These are phyloP conservation scores for Geranium incanum DNA, from an alignment of 441 rosid genomes.

Conservation along the genomic window DNA sequence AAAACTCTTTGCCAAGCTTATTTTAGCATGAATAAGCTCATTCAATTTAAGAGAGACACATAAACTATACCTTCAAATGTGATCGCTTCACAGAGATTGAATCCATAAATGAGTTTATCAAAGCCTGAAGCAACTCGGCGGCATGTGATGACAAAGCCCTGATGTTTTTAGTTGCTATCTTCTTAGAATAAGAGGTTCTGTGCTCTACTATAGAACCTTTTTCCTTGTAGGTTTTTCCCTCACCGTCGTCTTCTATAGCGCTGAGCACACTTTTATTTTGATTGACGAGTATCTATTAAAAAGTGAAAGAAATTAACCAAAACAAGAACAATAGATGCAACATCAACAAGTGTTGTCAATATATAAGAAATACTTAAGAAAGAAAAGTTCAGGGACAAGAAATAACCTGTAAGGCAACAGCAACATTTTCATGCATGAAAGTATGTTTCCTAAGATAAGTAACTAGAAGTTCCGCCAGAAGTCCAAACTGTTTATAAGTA, in stretches of 20 bases:
- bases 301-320: constrained; percentile 3
- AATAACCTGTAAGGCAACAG: constrained; percentile 65
- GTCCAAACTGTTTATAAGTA: constrained; percentile 37
- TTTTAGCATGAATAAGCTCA: not conserved
- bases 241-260: constrained; percentile 27
- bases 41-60: constrained; percentile 10
- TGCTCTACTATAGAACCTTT: constrained; percentile 33
- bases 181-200: constrained; percentile 48
- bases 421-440: constrained; percentile 59
- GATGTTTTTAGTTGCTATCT: constrained; percentile 62
- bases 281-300: constrained; percentile 51
- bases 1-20: not conserved
- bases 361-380: not conserved
- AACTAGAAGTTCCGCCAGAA: constrained; percentile 56
- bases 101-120: constrained; percentile 46
- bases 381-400: constrained; percentile 8
- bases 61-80: constrained; percentile 52
- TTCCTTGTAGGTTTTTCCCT: constrained; percentile 21
- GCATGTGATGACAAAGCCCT: constrained; percentile 62
- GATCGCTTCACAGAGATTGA: constrained; percentile 43
- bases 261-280: constrained; percentile 49
- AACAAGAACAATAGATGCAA: not conserved
- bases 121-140: constrained; percentile 59
- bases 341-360: constrained; percentile 1
- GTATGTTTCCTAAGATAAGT: constrained; percentile 48